Percentiles rank a stretch among this genome's conserved stretches.
Conservation (phyloP, 805 yeast genomes). For the Clavispora fructus region DNA sequence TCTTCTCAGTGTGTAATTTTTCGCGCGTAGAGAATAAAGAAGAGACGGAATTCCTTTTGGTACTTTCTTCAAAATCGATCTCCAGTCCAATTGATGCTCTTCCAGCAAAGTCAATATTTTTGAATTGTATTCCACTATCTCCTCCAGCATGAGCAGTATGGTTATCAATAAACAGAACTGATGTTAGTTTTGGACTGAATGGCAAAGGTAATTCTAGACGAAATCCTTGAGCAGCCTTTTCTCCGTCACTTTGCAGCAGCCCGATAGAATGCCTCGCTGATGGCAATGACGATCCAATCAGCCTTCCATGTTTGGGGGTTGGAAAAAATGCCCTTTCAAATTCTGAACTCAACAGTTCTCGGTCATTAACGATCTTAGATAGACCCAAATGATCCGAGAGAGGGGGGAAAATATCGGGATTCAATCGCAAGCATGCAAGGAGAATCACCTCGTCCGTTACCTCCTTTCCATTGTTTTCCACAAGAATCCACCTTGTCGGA, state of each 20-base stretch:
- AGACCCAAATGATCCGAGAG: constrained; percentile 9
- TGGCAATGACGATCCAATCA: constrained; percentile 12
- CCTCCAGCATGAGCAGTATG: too few relatives aligned
- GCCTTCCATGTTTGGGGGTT: constrained; percentile 21
- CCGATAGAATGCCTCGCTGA: not conserved
- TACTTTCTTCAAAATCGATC: not conserved
- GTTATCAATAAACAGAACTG: constrained; percentile 4
- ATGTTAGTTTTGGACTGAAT: not conserved
- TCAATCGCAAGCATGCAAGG: constrained; percentile 15
- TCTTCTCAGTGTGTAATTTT: constrained; percentile 19
- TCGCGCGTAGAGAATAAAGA: constrained; percentile 20
- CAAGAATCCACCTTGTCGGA: constrained; percentile 19
- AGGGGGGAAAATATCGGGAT: constrained; percentile 13
- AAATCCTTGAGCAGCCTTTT: not conserved
- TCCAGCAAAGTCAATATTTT: not conserved
- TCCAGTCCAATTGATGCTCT: not conserved
- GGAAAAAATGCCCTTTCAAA: not conserved
- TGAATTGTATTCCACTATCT: not conserved
- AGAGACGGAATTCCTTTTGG: not conserved
- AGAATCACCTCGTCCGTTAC: constrained; percentile 17
- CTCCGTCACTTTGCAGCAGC: not conserved
- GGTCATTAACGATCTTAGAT: not conserved
- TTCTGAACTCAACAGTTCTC: not conserved
- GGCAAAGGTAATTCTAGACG: constrained; percentile 8
- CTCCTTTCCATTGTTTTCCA: constrained; percentile 6